Percentiles rank a stretch among this genome's conserved stretches.
phyloP scores from a whole-genome alignment of 495 filamentous ascomycete genomes.

The Bathelium albidoporum region DNA sequence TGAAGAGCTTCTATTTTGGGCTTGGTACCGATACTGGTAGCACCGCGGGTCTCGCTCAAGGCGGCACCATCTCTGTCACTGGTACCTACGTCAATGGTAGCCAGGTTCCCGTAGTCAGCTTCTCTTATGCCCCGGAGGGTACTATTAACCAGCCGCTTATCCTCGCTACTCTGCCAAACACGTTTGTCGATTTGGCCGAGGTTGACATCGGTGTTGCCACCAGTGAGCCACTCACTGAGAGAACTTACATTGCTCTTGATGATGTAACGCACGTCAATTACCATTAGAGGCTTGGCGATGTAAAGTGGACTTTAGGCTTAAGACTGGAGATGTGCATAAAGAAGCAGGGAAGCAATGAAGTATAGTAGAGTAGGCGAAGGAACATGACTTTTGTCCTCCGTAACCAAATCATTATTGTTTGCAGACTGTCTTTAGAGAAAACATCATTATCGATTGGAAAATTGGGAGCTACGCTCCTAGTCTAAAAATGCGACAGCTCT shows the following conservation, averaged over 20 bases:
- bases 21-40: conserved; percentile 1
- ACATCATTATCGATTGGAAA: too few relatives aligned
- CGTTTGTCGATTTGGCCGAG: not conserved
- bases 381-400: too few relatives aligned
- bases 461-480: too few relatives aligned
- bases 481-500: too few relatives aligned
- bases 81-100: not conserved
- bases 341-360: too few relatives aligned
- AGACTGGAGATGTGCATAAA: too few relatives aligned
- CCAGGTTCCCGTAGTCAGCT: not conserved
- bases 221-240: not conserved
- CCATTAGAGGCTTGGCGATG: not conserved
- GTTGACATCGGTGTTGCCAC: conserved; percentile 5
- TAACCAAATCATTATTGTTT: too few relatives aligned
- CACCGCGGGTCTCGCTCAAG: conserved; percentile 1
- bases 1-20: not conserved
- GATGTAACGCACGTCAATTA: conserved; percentile 1
- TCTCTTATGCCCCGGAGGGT: not conserved
- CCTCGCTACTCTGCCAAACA: not conserved
- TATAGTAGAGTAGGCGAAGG: too few relatives aligned
- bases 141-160: not conserved
- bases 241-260: conserved; percentile 5
- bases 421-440: too few relatives aligned
- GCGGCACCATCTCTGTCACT: conserved; percentile 1
- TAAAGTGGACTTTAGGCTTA: too few relatives aligned